Conservation (phyloP, 805 yeast genomes). For the Lipomyces chichibuensis region DNA sequence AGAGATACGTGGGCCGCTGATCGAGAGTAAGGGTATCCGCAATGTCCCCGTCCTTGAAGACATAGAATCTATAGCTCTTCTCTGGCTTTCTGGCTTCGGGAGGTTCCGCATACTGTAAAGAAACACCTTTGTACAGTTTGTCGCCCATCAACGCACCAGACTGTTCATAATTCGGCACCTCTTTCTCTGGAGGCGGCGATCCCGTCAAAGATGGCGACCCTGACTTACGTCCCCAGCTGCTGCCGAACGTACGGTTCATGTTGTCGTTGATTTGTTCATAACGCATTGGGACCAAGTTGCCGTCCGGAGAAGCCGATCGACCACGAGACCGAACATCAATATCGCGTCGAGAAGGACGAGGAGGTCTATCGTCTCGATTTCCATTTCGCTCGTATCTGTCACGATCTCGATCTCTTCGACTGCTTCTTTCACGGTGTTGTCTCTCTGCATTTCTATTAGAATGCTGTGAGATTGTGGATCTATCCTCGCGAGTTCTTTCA, state of each 20-base stretch:
- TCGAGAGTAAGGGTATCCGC: conserved; percentile 28
- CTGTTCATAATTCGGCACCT: conserved; percentile 28
- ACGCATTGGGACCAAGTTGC: conserved; percentile 4
- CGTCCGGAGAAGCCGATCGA: not conserved
- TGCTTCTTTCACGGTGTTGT: not conserved
- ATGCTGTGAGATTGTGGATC: not conserved
- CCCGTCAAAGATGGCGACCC: not conserved
- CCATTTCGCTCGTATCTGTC: not conserved
- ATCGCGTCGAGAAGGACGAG: conserved; percentile 5
- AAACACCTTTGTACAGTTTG: conserved; percentile 28
- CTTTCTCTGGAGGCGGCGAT: conserved; percentile 15
- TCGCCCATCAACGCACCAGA: conserved; percentile 35
- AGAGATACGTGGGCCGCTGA: conserved; percentile 31
- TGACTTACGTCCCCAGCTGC: not conserved
- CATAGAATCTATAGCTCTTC: conserved; percentile 28
- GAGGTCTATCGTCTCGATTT: not conserved
- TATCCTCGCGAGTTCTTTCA: not conserved
- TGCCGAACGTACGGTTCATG: conserved; percentile 6
- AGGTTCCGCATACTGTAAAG: conserved; percentile 37
- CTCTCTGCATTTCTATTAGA: not conserved
- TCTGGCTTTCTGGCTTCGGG: conserved; percentile 33
- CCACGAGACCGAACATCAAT: not conserved
- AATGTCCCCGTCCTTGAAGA: conserved; percentile 35
- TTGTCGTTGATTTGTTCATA: conserved; percentile 16
- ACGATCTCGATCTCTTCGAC: not conserved